phyloP scores from a whole-genome alignment of 768 basidiomycete species.

The Gymnopilus junonius region DNA sequence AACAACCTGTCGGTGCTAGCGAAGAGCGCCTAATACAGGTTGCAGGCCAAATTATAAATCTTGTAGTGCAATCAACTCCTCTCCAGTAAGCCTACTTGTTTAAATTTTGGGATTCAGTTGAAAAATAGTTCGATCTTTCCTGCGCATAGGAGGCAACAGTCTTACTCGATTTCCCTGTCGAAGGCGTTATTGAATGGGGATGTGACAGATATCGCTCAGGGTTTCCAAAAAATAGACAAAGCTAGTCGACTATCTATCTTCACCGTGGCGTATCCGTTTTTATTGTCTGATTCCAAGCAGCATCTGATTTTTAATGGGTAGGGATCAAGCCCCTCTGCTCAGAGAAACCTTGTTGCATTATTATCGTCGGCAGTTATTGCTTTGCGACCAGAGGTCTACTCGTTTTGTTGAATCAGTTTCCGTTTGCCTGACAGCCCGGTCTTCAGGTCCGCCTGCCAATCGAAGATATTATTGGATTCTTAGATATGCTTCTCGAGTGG shows the following conservation, averaged over 20 bases:
- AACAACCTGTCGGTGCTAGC: conserved; percentile 35
- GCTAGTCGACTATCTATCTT: conserved; percentile 45
- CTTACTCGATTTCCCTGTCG: conserved; percentile 48
- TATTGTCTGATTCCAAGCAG: conserved; percentile 31
- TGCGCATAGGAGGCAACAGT: conserved; percentile 64
- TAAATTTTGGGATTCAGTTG: not conserved
- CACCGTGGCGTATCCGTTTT: conserved; percentile 50
- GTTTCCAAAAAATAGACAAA: conserved; percentile 53
- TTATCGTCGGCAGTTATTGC: conserved; percentile 71
- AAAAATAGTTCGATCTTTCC: not conserved
- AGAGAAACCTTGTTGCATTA: conserved; percentile 69
- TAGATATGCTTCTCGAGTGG: conserved; percentile 65
- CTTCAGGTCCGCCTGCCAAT: conserved; percentile 57
- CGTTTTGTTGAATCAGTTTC: not conserved
- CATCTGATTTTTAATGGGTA: conserved; percentile 27
- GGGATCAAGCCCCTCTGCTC: conserved; percentile 45
- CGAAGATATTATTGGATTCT: conserved; percentile 51
- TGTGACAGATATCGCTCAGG: conserved; percentile 54
- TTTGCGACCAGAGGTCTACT: conserved; percentile 65
- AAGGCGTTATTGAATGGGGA: conserved; percentile 61
- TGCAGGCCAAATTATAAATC: conserved; percentile 67
- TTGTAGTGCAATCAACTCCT: conserved; percentile 67
- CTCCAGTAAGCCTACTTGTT: conserved; percentile 57
- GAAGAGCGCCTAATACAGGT: conserved; percentile 60
- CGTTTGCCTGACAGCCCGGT: conserved; percentile 2